Conservation (phyloP, 228 moss, liverwort and hornwort genomes). For the Sphagnum magellanicum region DNA sequence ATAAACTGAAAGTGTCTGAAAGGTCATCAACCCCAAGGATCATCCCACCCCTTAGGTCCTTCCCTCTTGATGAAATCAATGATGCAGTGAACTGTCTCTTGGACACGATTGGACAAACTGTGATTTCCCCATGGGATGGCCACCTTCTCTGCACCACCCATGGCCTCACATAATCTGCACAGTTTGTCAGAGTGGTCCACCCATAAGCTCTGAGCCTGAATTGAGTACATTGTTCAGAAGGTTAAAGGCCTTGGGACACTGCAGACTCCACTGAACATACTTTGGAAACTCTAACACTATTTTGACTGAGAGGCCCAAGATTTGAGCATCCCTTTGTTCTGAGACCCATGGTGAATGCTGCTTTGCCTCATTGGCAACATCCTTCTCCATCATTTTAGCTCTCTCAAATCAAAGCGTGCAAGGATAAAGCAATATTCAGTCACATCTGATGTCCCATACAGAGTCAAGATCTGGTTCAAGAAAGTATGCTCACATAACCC, state of each 20-base stretch:
- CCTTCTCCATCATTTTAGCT: too few species aligned
- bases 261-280: background rate
- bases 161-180: conserved; percentile 79
- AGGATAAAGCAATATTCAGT: too few species aligned
- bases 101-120: conserved; percentile 87
- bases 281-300: background rate
- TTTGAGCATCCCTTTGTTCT: background rate
- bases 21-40: conserved; percentile 64
- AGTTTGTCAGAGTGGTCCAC: background rate
- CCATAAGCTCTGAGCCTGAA: background rate
- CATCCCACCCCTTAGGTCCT: conserved; percentile 99
- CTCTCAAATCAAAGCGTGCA: too few species aligned
- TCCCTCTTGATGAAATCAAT: conserved; percentile 74
- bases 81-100: conserved; percentile 74
- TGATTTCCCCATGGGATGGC: conserved; percentile 88
- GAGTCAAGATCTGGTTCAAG: too few species aligned
- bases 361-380: too few species aligned
- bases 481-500: too few species aligned
- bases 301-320: background rate
- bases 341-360: too few species aligned
- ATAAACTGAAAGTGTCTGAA: too few species aligned
- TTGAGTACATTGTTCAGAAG: background rate
- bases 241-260: background rate
- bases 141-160: conserved; percentile 94
- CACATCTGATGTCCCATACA: too few species aligned